A percentile compares a stretch with the other conserved stretches of the same genome.
These are phyloP conservation scores for Silene noctiflora DNA, from an alignment of 179 eudicot species.

Conservation along the genomic window DNA sequence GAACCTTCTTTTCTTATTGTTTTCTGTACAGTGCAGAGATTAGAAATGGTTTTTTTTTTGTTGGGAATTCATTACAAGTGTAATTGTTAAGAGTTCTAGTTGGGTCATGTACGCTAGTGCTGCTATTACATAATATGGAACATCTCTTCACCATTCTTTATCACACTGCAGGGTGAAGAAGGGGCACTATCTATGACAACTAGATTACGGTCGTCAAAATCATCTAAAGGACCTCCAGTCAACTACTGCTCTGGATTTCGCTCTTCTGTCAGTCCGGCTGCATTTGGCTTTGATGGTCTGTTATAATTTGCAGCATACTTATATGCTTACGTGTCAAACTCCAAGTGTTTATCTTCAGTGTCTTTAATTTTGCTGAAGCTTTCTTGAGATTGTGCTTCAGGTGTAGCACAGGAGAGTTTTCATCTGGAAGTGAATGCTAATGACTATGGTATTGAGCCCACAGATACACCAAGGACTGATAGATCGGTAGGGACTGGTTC, in stretches of 20 bases:
- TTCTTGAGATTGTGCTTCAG: slow-evolving; percentile 35
- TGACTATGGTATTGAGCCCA: slow-evolving; percentile 82
- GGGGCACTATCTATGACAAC: slow-evolving; percentile 99
- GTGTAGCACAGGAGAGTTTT: slow-evolving; percentile 84
- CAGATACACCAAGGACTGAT: slow-evolving; percentile 97
- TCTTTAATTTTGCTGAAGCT: neutral
- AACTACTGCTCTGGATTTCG: slow-evolving; percentile 98
- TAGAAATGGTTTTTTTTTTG: neutral
- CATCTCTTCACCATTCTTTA: neutral
- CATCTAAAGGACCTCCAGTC: slow-evolving; percentile 89
- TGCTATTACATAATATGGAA: neutral
- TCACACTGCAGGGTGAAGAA: slow-evolving; percentile 82
- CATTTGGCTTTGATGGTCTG: slow-evolving; percentile 62
- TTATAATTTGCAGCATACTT: slow-evolving; percentile 4
- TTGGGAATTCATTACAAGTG: neutral
- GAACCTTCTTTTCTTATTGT: neutral
- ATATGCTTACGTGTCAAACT: neutral
- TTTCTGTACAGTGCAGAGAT: neutral
- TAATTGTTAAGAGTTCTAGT: neutral
- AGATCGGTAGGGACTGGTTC: slow-evolving; percentile 55
- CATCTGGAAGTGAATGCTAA: slow-evolving; percentile 66
- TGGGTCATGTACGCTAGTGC: neutral
- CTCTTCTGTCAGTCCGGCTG: slow-evolving; percentile 49
- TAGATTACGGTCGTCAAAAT: slow-evolving; percentile 50
- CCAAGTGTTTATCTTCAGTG: slow-evolving; percentile 4